Evolutionary conservation across 192 early-diverging fungal species (phyloP).

Genomic region (Entophlyctis helioformis): DNA sequence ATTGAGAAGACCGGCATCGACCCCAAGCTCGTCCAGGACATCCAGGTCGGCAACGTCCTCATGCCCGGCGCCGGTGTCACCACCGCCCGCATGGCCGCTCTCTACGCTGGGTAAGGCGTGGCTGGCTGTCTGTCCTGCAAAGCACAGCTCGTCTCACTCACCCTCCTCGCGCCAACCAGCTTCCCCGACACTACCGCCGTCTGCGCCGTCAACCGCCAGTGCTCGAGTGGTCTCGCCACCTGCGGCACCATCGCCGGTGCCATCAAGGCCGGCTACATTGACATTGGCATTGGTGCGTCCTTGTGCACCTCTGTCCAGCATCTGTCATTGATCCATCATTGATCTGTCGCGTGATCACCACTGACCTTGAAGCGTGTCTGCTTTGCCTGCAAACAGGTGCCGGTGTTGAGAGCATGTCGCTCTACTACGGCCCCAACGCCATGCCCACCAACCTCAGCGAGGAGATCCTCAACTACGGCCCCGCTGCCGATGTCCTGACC

Average conservation of each 20-base stretch:
- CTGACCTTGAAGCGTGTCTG: no score
- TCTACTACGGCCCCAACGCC: slow-evolving; percentile 71
- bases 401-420: slow-evolving; percentile 88
- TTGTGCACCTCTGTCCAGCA: no score
- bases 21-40: slow-evolving; percentile 78
- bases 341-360: no score
- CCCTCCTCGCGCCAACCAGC: slow-evolving; percentile 9
- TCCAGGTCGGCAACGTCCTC: slow-evolving; percentile 88
- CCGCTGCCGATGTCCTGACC: slow-evolving; percentile 9
- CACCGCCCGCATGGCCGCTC: slow-evolving; percentile 79
- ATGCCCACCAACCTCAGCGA: slow-evolving; percentile 58
- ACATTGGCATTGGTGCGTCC: slow-evolving; percentile 67
- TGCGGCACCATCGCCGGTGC: slow-evolving; percentile 75
- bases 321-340: no score
- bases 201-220: slow-evolving; percentile 85
- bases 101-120: slow-evolving; percentile 57
- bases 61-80: slow-evolving; percentile 82
- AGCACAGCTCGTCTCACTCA: neutral
- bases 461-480: slow-evolving; percentile 50
- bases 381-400: slow-evolving; percentile 27
- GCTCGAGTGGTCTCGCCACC: slow-evolving; percentile 86
- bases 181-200: slow-evolving; percentile 75
- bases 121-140: neutral
- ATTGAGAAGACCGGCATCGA: slow-evolving; percentile 70
- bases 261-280: slow-evolving; percentile 81